Base-by-base conservation (phyloP, 2,329 filamentous ascomycete species). In the Xylariaceae sp. region DNA sequence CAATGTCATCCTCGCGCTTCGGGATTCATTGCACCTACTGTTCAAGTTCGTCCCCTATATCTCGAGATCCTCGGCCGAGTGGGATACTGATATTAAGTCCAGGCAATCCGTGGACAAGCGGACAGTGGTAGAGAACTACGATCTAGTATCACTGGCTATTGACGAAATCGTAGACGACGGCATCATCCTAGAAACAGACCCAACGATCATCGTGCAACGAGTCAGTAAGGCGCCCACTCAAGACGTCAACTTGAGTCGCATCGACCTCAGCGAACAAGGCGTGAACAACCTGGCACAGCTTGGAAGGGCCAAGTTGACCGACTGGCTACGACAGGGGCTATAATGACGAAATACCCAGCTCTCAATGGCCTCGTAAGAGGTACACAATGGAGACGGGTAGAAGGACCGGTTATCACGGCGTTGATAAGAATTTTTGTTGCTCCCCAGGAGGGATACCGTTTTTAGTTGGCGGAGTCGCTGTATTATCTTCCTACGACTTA, bases 91-190 rank as follows among this genome's bases (percentile, higher is more conserved):
- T 19, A 7, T 32, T 2, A 19, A 8, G 49, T 9, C 43, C 63
- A 96, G 90, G 74, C 92, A 95, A 80, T 90, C 90, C 35, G 91
- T 95, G 49, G 94, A 99, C 77, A 96, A 96, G 81, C 87, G 94
- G 63, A 97, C 94, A 55, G 91, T 97, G 63, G 87, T 97, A 68
- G 94, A 99, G 75, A 97, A 97, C 81, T 99, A 97, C 78, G 94
- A 97, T 73, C 82, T 97, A 27, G 89, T 96, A 59, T 88, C 91
- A 11, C 83, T 99, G 51, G 89, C 91, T 44, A 89, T 99, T 61
- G 94, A 99, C 72, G 94, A 99, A 73, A 92, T 95, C 59, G 84
- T 95, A 51, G 91, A 96, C 73, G 91, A 95, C 68, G 94, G 94
- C 57, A 95, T 97, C 70, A 92, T 99, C 65, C 84, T 99, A 58